Evolutionary conservation across 768 basidiomycete genomes (phyloP), one percentile per base, ranked within the genome.

Genomic region (Collybia mongolica): DNA sequence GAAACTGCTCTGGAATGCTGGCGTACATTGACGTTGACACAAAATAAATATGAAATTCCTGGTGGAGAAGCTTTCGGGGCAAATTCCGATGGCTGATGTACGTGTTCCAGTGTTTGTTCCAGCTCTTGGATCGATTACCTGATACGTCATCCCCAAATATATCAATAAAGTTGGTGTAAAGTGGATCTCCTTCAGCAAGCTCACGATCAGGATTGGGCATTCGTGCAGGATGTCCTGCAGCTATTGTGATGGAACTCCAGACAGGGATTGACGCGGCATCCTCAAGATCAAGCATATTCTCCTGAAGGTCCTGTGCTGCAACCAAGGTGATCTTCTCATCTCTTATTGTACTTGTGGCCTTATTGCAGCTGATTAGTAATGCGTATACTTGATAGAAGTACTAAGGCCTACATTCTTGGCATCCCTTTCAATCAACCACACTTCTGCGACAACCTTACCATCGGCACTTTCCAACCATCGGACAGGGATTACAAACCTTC

Each of bases 41-140:
- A 50, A 76, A 76, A 19, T 69, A 68, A 18, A 65, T 60, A 57
- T 67, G 65, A 20, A 58, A 68, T 45, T 75, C 64, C 45, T 74
- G 71, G 2, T 71, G 60, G 0, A 74, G 54, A 74, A 56, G 53
- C 23, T 58, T 46, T 8, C 63, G 58, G 0, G 71, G 74, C 0
- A 76, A 57, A 46, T 68, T 72, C 12, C 60, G 50, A 36, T 74
- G 67, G 1, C 58, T 65, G 19, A 72, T 56, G 44, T 74, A 76
- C 0, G 70, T 64, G 43, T 74, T 76, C 58, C 60, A 67, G 45
- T 78, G 76, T 43, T 75, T 73, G 54, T 76, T 77, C 65, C 68
- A 77, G 35, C 67, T 68, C 54, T 77, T 77, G 3, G 67, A 70
- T 8, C 62, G 53, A 50, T 77, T 76, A 6, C 73, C 74, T 0